phyloP scores from a whole-genome alignment of 2,329 filamentous ascomycete genomes.

The Lasiodiplodia gonubiensis region DNA sequence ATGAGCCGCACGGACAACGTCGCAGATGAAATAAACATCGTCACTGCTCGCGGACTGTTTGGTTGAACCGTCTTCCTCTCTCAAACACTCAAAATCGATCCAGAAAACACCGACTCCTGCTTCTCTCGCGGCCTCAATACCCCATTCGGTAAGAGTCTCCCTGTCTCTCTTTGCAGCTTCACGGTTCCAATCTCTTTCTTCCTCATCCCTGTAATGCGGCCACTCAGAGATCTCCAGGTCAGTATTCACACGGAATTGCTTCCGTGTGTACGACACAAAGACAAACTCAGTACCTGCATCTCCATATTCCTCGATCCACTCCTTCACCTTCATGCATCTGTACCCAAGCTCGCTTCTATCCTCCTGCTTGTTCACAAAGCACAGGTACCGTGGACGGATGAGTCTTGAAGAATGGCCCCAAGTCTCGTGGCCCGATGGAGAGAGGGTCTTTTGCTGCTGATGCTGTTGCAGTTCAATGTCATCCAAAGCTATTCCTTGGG shows the following conservation, averaged over 20 bases:
- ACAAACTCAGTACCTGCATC: slow-evolving; percentile 16
- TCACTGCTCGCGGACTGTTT: not conserved
- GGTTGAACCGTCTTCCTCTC: not conserved
- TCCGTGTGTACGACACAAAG: slow-evolving; percentile 27
- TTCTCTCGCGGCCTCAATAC: slow-evolving; percentile 1
- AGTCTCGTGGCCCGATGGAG: too few species aligned
- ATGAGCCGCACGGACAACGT: slow-evolving; percentile 16
- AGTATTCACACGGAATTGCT: slow-evolving; percentile 21
- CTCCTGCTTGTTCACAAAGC: not conserved
- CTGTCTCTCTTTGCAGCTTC: not conserved
- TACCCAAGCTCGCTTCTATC: not conserved
- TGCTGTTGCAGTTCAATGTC: too few species aligned
- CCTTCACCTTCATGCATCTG: not conserved
- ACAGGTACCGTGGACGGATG: slow-evolving; percentile 18
- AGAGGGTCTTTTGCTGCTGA: too few species aligned
- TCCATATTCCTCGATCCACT: slow-evolving; percentile 18
- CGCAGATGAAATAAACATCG: slow-evolving; percentile 21
- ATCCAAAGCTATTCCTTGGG: too few species aligned
- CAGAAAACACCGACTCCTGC: slow-evolving; percentile 14
- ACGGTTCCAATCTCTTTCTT: not conserved
- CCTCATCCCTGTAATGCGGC: not conserved
- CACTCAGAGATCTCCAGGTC: not conserved
- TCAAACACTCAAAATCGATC: slow-evolving; percentile 27
- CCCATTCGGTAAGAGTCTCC: not conserved
- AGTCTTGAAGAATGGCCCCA: slow-evolving; percentile 1